Percentiles rank a stretch among this genome's conserved stretches.
phyloP scores from a whole-genome alignment of 768 basidiomycete species.

The Kwoniella sp. region DNA sequence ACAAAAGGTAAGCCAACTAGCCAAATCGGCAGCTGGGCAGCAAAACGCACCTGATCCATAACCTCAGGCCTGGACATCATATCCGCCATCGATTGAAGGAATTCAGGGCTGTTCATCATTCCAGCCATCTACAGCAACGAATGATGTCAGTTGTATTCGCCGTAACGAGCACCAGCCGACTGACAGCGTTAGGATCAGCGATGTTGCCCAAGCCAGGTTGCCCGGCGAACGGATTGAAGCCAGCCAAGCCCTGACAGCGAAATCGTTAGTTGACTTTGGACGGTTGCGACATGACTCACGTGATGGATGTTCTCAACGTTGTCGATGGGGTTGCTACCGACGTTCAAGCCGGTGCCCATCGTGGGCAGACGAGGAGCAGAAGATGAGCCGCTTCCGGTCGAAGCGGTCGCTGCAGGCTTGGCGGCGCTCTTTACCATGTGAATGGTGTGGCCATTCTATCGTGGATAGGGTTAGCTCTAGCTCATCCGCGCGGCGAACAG shows the following conservation, averaged over 20 bases:
- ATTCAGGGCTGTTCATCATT: conserved; percentile 70
- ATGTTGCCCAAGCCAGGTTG: conserved; percentile 72
- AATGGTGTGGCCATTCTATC: conserved; percentile 64
- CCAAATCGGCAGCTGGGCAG: not conserved
- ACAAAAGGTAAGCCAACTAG: not conserved
- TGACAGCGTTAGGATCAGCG: conserved; percentile 90
- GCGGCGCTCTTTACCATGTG: conserved; percentile 85
- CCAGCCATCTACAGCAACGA: conserved; percentile 62
- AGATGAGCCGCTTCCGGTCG: conserved; percentile 56
- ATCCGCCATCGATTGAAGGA: conserved; percentile 77
- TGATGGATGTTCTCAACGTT: conserved; percentile 41
- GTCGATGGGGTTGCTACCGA: conserved; percentile 61
- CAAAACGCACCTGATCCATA: conserved; percentile 60
- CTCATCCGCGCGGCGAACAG: not conserved
- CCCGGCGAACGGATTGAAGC: conserved; percentile 82
- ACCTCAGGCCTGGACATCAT: conserved; percentile 86
- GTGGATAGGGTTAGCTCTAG: not conserved
- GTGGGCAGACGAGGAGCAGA: conserved; percentile 58
- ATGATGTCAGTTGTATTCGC: not conserved
- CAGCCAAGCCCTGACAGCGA: conserved; percentile 33
- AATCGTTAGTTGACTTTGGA: not conserved
- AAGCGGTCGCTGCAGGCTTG: conserved; percentile 35
- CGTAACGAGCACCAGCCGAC: conserved; percentile 29
- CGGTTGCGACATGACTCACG: conserved; percentile 20
- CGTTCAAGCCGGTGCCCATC: conserved; percentile 89